Conservation (phyloP, 495 filamentous ascomycete species). For the Acidiella bohemica region DNA sequence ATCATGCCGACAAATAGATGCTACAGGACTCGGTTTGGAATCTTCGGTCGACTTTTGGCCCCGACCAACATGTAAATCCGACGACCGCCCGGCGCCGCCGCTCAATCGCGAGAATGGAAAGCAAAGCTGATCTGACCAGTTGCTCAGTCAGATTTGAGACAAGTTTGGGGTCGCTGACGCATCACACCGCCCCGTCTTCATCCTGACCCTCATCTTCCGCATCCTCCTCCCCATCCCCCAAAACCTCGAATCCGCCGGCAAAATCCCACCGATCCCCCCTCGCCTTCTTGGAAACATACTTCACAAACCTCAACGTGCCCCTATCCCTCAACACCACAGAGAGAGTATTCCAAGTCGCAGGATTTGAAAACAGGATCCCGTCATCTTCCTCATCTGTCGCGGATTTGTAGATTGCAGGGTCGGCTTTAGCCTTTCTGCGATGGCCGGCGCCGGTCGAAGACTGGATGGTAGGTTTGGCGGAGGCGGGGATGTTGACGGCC, state of each 20-base stretch:
- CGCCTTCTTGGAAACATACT: conserved; percentile 75
- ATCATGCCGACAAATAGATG: too few species aligned
- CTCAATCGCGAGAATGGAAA: too few species aligned
- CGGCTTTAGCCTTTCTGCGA: conserved; percentile 18
- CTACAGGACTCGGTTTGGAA: too few species aligned
- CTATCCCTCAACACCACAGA: conserved; percentile 78
- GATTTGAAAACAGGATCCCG: conserved; percentile 78
- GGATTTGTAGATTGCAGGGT: conserved; percentile 61
- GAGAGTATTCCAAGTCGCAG: conserved; percentile 79
- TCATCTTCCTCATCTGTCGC: conserved; percentile 67
- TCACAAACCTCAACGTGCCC: conserved; percentile 81
- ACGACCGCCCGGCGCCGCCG: too few species aligned
- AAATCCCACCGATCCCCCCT: conserved; percentile 91
- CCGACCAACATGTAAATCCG: too few species aligned
- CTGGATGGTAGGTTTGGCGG: not conserved
- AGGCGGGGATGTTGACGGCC: conserved; percentile 18
- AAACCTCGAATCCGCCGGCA: conserved; percentile 50
- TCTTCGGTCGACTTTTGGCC: too few species aligned
- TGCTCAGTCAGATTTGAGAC: too few species aligned
- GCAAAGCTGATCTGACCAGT: too few species aligned
- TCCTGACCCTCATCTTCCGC: conserved; percentile 13
- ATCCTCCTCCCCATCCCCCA: conserved; percentile 23
- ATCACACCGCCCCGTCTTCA: too few species aligned
- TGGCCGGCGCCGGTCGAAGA: conserved; percentile 27
- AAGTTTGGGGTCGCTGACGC: too few species aligned